Evolutionary conservation across 495 filamentous ascomycete genomes (phyloP), one percentile per base, ranked within the genome.

Genomic region (Penicillium steckii): DNA sequence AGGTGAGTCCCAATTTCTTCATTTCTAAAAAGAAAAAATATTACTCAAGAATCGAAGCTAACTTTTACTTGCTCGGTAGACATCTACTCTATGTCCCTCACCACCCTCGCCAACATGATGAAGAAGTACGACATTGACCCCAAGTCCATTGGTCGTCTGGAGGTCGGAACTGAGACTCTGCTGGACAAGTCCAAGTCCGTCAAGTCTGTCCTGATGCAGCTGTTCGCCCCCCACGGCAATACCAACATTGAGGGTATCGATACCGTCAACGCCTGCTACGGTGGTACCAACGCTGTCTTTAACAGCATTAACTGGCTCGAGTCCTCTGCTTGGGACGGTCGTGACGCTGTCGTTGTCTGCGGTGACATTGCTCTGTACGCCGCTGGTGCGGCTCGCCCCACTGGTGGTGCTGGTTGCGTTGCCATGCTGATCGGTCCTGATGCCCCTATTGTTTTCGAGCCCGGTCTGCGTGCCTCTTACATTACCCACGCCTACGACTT

Each of bases 141-240:
- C 58, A 86, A 86, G 70, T 85, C 87, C 51, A 89, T 98, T 64
- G 94, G 94, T 48, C 87, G 94, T 56, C 81, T 98, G 60, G 94
- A 98, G 76, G 94, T 98, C 59, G 94, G 94, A 65, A 98, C 94
- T 46, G 94, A 98, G 85, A 98, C 94, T 45, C 81, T 98, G 33
- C 81, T 98, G 66, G 94, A 98, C 82, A 98, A 98, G 82, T 97
- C 94, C 61, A 98, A 98, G 81, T 97, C 95, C 23, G 94, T 98
- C 80, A 98, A 98, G 84, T 89, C 92, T n/a, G 93, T 98, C 44
- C 75, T 97, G 56, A 98, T 98, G 94, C 94, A 97, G 76, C 81
- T 98, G 23, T 96, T 98, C 62, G 81, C 86, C 65, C 78, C 85
- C 42, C 87, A 86, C 65, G 86, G 84, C 53, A 90, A 90, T 69